These are phyloP conservation scores for Cladosporium sp. DNA, from an alignment of 2,329 filamentous ascomycete species.

Conservation along the genomic window DNA sequence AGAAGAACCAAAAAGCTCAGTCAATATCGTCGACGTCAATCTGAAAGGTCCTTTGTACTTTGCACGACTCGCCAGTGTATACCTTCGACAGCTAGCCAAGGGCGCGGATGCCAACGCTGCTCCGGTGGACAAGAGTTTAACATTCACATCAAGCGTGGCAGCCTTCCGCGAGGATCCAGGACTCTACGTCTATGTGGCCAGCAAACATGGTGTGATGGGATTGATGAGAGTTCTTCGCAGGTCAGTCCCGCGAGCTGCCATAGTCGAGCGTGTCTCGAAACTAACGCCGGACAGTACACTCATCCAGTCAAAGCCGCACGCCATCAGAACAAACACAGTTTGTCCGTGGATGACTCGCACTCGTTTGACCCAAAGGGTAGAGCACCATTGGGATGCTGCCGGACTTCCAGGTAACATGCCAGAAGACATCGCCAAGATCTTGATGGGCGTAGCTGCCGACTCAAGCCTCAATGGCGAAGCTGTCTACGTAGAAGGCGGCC, in stretches of 20 bases:
- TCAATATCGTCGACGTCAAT: conserved; percentile 51
- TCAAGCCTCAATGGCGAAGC: conserved; percentile 43
- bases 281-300: conserved; percentile 34
- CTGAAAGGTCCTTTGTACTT: conserved; percentile 52
- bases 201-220: conserved; percentile 55
- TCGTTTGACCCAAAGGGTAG: conserved; percentile 40
- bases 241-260: conserved; percentile 27
- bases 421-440: conserved; percentile 44
- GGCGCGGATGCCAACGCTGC: conserved; percentile 33
- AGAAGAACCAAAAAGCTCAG: conserved; percentile 38
- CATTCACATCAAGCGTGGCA: conserved; percentile 49
- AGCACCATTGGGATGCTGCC: conserved; percentile 41
- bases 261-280: background rate
- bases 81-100: conserved; percentile 44
- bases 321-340: conserved; percentile 48
- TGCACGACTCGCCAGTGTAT: conserved; percentile 53
- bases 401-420: conserved; percentile 45
- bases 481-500: conserved; percentile 48
- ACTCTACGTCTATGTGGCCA: conserved; percentile 50
- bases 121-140: conserved; percentile 45
- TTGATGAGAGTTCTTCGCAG: conserved; percentile 50
- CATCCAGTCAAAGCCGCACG: conserved; percentile 32
- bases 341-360: conserved; percentile 51
- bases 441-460: conserved; percentile 42
- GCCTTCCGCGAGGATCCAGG: conserved; percentile 54